These are phyloP conservation scores for Euclidium syriacum DNA, from an alignment of 345 rosid genomes.

Conservation along the genomic window DNA sequence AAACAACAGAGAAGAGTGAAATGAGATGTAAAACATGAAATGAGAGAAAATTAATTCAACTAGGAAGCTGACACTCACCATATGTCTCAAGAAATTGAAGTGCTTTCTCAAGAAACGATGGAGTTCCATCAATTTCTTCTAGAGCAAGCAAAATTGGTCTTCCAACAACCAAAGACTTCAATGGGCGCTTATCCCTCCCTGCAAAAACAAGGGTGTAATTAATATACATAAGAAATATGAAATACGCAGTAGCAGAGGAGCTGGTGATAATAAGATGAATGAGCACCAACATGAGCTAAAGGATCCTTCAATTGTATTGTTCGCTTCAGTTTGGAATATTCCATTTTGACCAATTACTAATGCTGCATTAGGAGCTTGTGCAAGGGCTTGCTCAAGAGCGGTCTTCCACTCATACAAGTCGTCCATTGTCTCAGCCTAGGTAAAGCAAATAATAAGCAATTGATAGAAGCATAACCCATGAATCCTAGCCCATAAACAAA, in stretches of 20 bases:
- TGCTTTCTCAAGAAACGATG: constrained; percentile 98
- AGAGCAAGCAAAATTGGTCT: constrained; percentile 97
- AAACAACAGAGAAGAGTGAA: background rate
- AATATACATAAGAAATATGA: background rate
- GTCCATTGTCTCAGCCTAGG: constrained; percentile 86
- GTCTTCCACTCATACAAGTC: constrained; percentile 93
- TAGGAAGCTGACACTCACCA: constrained; percentile 47
- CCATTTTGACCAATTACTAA: constrained; percentile 91
- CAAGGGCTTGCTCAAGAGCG: constrained; percentile 83
- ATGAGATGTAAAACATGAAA: background rate
- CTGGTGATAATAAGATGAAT: background rate
- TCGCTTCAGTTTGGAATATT: constrained; percentile 73
- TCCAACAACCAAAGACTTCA: constrained; percentile 91
- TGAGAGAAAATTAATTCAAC: background rate
- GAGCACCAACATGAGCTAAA: constrained; percentile 72
- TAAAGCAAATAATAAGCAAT: constrained; percentile 14
- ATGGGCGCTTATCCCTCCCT: constrained; percentile 93
- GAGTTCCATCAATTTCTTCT: constrained; percentile 97
- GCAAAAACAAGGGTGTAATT: constrained; percentile 8
- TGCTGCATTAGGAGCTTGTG: constrained; percentile 97
- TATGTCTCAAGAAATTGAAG: constrained; percentile 85
- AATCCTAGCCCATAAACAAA: background rate
- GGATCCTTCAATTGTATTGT: constrained; percentile 69
- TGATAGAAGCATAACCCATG: constrained; percentile 6
- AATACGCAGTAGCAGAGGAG: background rate